phyloP scores from a whole-genome alignment of 2,329 filamentous ascomycete species.

The Penicillium hordei region DNA sequence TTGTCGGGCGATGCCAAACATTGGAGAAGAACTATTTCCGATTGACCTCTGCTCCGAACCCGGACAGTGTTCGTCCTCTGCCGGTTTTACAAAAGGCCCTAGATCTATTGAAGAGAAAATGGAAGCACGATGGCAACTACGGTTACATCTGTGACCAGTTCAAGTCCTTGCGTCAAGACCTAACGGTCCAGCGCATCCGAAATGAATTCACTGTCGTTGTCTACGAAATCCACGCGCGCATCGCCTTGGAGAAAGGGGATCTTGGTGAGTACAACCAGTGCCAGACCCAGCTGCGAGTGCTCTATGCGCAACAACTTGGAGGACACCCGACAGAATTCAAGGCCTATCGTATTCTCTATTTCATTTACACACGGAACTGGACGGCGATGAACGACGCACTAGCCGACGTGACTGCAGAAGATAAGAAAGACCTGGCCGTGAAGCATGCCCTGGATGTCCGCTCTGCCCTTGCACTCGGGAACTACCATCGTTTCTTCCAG shows the following conservation, averaged over 20 bases:
- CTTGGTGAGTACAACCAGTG: conserved; percentile 99
- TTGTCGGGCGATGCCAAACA: conserved; percentile 78
- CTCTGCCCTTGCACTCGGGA: conserved; percentile 86
- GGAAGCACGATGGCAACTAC: conserved; percentile 91
- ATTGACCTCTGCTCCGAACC: conserved; percentile 83
- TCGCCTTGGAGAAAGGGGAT: conserved; percentile 96
- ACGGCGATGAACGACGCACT: conserved; percentile 97
- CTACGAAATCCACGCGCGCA: conserved; percentile 96
- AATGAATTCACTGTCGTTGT: conserved; percentile 95
- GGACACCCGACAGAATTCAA: conserved; percentile 95
- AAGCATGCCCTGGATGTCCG: conserved; percentile 90
- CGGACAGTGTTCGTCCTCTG: conserved; percentile 84
- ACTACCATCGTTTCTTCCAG: conserved; percentile 97
- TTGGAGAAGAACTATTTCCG: conserved; percentile 95
- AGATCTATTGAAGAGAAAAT: conserved; percentile 88
- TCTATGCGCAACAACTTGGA: conserved; percentile 83
- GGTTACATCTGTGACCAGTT: conserved; percentile 98
- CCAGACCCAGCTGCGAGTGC: conserved; percentile 90
- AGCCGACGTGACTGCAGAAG: conserved; percentile 97
- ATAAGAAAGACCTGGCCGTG: conserved; percentile 80
- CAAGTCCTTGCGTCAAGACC: conserved; percentile 95
- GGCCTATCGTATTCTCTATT: conserved; percentile 99
- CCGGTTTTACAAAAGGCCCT: conserved; percentile 77
- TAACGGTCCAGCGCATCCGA: conserved; percentile 96
- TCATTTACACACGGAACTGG: conserved; percentile 97